Conservation (phyloP, 768 basidiomycete species). For the Neoboletus subvelutipes region DNA sequence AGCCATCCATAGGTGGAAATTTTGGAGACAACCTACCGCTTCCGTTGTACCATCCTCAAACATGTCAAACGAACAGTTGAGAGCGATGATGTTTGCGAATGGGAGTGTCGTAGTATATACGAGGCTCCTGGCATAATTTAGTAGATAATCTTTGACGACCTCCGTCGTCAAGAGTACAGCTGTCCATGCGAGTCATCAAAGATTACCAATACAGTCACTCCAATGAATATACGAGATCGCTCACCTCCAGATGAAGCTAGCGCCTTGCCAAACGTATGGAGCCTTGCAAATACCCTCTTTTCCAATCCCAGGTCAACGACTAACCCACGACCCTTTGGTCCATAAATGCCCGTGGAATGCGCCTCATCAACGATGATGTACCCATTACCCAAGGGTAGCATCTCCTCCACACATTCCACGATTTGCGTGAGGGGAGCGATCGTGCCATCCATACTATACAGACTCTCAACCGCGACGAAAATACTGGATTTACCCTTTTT, state of each 20-base stretch:
- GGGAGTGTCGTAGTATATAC: slow-evolving; percentile 90
- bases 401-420: slow-evolving; percentile 56
- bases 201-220: background rate
- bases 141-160: slow-evolving; percentile 75
- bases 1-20: slow-evolving; percentile 17
- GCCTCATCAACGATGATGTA: slow-evolving; percentile 90
- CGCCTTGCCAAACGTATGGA: slow-evolving; percentile 95
- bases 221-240: slow-evolving; percentile 26
- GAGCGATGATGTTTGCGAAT: slow-evolving; percentile 71
- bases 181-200: slow-evolving; percentile 20
- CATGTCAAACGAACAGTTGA: slow-evolving; percentile 77
- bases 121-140: slow-evolving; percentile 90
- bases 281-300: slow-evolving; percentile 65
- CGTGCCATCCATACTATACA: slow-evolving; percentile 98
- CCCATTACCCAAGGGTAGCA: slow-evolving; percentile 61
- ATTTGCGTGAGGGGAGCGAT: slow-evolving; percentile 73
- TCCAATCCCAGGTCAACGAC: slow-evolving; percentile 71
- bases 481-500: slow-evolving; percentile 45
- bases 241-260: slow-evolving; percentile 82
- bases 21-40: slow-evolving; percentile 33
- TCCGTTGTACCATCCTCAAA: slow-evolving; percentile 66
- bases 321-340: slow-evolving; percentile 71
- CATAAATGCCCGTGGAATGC: slow-evolving; percentile 90
- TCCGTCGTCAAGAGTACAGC: slow-evolving; percentile 76
- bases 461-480: slow-evolving; percentile 83